These are phyloP conservation scores for Exophiala aquamarina DNA, from an alignment of 2,329 filamentous ascomycete species.

Conservation along the genomic window DNA sequence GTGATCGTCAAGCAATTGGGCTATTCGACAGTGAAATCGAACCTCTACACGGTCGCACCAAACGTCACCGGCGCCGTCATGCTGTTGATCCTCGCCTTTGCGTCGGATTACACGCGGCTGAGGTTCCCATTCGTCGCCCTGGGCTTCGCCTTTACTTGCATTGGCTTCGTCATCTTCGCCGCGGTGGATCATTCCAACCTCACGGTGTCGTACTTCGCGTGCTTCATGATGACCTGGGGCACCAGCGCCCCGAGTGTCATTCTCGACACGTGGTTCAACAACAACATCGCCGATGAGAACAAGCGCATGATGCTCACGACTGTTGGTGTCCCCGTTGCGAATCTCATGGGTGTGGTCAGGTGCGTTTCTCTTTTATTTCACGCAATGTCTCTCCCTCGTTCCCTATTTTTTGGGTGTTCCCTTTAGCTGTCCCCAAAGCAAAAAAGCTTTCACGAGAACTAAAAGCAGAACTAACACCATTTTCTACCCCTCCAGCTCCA, in stretches of 20 bases:
- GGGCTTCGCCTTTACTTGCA: conserved; percentile 72
- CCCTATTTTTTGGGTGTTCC: too few relatives aligned
- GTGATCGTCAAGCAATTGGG: conserved; percentile 56
- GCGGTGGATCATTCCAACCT: conserved; percentile 63
- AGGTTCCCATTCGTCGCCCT: conserved; percentile 73
- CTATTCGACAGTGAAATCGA: conserved; percentile 62
- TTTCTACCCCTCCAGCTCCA: conserved; percentile 44
- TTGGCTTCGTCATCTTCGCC: conserved; percentile 76
- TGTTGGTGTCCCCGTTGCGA: conserved; percentile 72
- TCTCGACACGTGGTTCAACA: conserved; percentile 73
- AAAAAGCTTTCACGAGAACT: too few relatives aligned
- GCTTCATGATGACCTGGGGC: conserved; percentile 82
- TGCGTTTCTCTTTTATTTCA: conserved; percentile 2
- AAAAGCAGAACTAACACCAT: too few relatives aligned
- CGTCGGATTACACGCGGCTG: conserved; percentile 45
- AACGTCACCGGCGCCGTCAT: conserved; percentile 69
- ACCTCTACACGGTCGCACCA: conserved; percentile 78
- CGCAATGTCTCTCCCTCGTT: too few relatives aligned
- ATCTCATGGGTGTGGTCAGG: conserved; percentile 71
- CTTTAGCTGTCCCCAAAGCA: too few relatives aligned
- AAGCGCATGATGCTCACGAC: conserved; percentile 69
- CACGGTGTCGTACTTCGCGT: conserved; percentile 71
- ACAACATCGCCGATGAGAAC: conserved; percentile 77
- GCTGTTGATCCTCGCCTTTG: conserved; percentile 9
- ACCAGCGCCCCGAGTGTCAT: conserved; percentile 73